phyloP scores from a whole-genome alignment of 2,329 filamentous ascomycete species.

The Coniochaeta hoffmannii region DNA sequence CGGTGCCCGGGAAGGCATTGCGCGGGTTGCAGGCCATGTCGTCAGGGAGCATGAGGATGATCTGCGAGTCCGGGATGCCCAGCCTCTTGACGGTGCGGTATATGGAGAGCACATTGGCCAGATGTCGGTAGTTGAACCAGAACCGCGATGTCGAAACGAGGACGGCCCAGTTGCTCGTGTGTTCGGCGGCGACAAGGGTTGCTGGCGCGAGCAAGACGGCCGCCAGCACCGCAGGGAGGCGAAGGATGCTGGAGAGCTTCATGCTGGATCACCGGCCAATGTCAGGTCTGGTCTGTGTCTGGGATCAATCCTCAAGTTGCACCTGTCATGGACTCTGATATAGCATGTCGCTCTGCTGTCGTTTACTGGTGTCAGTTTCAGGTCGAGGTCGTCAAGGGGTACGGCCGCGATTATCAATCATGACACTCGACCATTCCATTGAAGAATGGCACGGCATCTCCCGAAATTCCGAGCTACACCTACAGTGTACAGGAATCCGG shows the following conservation, averaged over 20 bases:
- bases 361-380: neutral
- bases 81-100: slow-evolving; percentile 98
- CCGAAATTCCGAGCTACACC: neutral
- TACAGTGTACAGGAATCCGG: neutral
- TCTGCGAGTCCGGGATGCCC: slow-evolving; percentile 95
- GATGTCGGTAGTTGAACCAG: slow-evolving; percentile 99
- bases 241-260: slow-evolving; percentile 39
- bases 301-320: too few relatives aligned
- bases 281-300: too few relatives aligned
- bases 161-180: slow-evolving; percentile 98
- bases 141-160: slow-evolving; percentile 98
- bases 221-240: slow-evolving; percentile 39
- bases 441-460: neutral
- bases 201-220: slow-evolving; percentile 37
- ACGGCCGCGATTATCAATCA: neutral
- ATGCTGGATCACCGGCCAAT: too few relatives aligned
- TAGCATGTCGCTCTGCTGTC: neutral
- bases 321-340: too few relatives aligned
- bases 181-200: slow-evolving; percentile 52
- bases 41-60: slow-evolving; percentile 99
- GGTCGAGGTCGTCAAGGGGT: neutral
- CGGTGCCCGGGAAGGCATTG: slow-evolving; percentile 94
- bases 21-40: slow-evolving; percentile 99
- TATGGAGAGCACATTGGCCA: slow-evolving; percentile 93
- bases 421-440: too few relatives aligned